Evolutionary conservation across 1,284 basidiomycete genomes (phyloP).

Genomic region (Ceratobasidium papillatum): DNA sequence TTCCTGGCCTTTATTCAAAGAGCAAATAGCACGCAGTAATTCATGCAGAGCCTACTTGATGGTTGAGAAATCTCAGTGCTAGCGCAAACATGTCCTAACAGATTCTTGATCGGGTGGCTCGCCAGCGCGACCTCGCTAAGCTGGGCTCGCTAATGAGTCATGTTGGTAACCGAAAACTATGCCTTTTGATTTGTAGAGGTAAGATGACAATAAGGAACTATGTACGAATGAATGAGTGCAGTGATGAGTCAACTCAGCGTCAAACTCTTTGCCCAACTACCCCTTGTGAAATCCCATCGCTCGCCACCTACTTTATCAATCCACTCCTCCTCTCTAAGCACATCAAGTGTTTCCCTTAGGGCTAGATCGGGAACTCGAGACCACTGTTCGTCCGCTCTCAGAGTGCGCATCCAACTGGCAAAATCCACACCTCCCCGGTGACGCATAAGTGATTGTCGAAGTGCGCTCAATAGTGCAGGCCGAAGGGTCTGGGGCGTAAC

Average conservation of each 20-base stretch:
- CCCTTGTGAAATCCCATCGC: conserved; percentile 37
- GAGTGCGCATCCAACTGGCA: conserved; percentile 20
- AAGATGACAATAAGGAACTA: too few relatives aligned
- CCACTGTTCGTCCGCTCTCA: conserved; percentile 34
- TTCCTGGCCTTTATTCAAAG: too few relatives aligned
- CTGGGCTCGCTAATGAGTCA: neutral
- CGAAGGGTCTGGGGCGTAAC: conserved; percentile 16
- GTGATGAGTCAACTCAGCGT: conserved; percentile 14
- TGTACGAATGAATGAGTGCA: neutral
- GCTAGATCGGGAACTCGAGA: conserved; percentile 20
- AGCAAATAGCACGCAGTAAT: too few relatives aligned
- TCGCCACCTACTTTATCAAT: conserved; percentile 20
- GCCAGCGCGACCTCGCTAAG: conserved; percentile 14
- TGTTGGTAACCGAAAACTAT: neutral
- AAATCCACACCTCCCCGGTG: conserved; percentile 27
- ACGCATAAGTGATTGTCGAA: conserved; percentile 7
- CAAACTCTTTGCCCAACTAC: conserved; percentile 33
- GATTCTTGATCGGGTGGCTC: conserved; percentile 23
- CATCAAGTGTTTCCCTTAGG: conserved; percentile 10
- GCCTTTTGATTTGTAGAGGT: neutral
- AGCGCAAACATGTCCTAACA: neutral
- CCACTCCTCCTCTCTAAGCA: conserved; percentile 22
- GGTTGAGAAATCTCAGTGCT: neutral
- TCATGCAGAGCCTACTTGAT: too few relatives aligned
- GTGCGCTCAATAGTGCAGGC: conserved; percentile 11